A percentile compares a stretch with the other conserved stretches of the same genome.
Evolutionary conservation across 306 rosid genomes (phyloP).

Genomic region (Oemleria cerasiformis): DNA sequence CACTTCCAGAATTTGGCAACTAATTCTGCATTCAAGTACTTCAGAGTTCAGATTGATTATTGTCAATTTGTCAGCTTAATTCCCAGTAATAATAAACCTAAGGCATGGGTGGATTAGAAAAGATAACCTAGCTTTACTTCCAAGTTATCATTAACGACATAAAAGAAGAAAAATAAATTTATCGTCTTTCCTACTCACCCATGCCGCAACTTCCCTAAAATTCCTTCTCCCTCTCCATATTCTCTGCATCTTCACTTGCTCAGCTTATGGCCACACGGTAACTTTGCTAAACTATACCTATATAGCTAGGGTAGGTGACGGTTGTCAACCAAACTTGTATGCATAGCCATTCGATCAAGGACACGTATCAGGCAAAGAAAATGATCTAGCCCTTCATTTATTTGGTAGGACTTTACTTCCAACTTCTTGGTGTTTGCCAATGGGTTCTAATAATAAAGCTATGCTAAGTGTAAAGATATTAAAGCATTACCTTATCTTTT

Average conservation of each 20-base stretch:
- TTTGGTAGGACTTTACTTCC: not conserved
- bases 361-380: not conserved
- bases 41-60: not conserved
- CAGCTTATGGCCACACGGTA: not conserved
- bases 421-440: not conserved
- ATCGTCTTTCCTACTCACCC: conserved; percentile 18
- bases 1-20: not conserved
- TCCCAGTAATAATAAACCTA: conserved; percentile 2
- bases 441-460: not conserved
- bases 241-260: not conserved
- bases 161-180: too few species aligned
- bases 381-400: conserved; percentile 5
- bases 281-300: not conserved
- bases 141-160: not conserved
- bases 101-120: conserved; percentile 28
- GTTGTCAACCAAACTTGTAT: not conserved
- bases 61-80: not conserved
- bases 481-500: not conserved
- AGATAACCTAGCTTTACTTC: not conserved
- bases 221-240: conserved; percentile 21
- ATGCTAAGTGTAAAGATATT: not conserved
- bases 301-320: not conserved
- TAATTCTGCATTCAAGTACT: too few species aligned
- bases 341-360: conserved; percentile 13
- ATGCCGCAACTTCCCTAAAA: conserved; percentile 12